Evolutionary conservation across 345 rosid species (phyloP).

Genomic region (Gossypium herbaceum): DNA sequence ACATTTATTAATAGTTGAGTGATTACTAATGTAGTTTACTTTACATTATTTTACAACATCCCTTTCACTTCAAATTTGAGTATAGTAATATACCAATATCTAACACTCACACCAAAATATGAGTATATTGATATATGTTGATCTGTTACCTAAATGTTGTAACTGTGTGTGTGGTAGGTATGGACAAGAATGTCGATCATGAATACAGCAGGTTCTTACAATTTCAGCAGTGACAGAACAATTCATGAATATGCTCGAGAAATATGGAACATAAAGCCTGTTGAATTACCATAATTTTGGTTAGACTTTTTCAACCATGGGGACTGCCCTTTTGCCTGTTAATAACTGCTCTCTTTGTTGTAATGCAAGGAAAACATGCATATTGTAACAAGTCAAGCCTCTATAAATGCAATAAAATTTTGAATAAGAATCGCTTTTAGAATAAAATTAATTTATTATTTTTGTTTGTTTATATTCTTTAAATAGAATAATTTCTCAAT

Average conservation of each 20-base stretch:
- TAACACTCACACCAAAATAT: neutral
- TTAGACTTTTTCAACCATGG: neutral
- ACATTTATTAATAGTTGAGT: no score
- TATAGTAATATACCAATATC: no score
- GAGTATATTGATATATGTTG: neutral
- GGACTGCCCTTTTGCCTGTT: neutral
- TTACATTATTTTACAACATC: no score
- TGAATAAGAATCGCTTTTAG: no score
- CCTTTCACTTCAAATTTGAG: no score
- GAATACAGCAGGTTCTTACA: constrained; percentile 75
- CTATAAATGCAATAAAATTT: neutral
- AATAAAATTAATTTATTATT: no score
- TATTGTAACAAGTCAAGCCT: neutral
- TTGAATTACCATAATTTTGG: constrained; percentile 32
- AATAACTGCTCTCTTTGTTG: neutral
- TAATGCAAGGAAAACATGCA: neutral
- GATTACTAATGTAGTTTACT: no score
- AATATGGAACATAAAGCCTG: constrained; percentile 67
- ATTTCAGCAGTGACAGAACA: constrained; percentile 88
- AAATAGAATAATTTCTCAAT: no score
- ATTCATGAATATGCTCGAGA: constrained; percentile 72
- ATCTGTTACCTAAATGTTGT: neutral
- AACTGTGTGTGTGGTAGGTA: constrained; percentile 36
- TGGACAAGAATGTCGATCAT: constrained; percentile 83
- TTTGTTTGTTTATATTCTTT: no score